Conservation (phyloP, 2,329 filamentous ascomycete genomes). For the Xylariaceae sp. region DNA sequence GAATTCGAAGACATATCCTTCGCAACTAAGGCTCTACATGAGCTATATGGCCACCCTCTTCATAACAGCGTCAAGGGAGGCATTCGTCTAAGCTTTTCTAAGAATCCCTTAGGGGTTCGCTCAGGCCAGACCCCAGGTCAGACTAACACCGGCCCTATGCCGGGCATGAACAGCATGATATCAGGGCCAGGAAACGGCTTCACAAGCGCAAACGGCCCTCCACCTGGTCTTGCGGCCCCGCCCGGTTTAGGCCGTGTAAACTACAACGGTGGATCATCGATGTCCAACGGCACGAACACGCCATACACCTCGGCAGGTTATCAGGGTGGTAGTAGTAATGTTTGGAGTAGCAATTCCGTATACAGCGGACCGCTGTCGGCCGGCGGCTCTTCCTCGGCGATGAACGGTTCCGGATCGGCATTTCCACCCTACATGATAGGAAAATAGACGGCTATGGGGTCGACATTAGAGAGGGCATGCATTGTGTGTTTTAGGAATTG, state of each 20-base stretch:
- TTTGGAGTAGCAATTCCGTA: constrained; percentile 31
- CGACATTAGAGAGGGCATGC: constrained; percentile 16
- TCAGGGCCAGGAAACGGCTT: constrained; percentile 60
- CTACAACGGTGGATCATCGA: constrained; percentile 26
- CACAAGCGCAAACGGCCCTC: constrained; percentile 72
- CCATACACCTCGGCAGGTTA: constrained; percentile 30
- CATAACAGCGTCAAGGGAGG: constrained; percentile 94
- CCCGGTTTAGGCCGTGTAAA: constrained; percentile 60
- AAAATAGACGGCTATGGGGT: constrained; percentile 24
- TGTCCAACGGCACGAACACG: constrained; percentile 25
- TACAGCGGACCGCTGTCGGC: constrained; percentile 33
- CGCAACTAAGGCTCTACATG: constrained; percentile 86
- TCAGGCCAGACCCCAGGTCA: constrained; percentile 66
- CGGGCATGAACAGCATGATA: constrained; percentile 63
- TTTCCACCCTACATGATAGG: constrained; percentile 35
- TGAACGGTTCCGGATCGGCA: constrained; percentile 25
- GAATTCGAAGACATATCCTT: constrained; percentile 95
- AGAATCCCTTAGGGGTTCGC: constrained; percentile 92
- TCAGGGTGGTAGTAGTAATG: constrained; percentile 22
- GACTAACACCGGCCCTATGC: constrained; percentile 44
- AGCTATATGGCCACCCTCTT: constrained; percentile 83
- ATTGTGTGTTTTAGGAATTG: constrained; percentile 23
- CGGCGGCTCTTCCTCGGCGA: constrained; percentile 26
- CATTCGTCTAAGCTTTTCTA: constrained; percentile 94
- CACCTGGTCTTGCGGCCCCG: constrained; percentile 77